Evolutionary conservation across 2,329 filamentous ascomycete species (phyloP).

Genomic region (Xylariomycetidae sp.): DNA sequence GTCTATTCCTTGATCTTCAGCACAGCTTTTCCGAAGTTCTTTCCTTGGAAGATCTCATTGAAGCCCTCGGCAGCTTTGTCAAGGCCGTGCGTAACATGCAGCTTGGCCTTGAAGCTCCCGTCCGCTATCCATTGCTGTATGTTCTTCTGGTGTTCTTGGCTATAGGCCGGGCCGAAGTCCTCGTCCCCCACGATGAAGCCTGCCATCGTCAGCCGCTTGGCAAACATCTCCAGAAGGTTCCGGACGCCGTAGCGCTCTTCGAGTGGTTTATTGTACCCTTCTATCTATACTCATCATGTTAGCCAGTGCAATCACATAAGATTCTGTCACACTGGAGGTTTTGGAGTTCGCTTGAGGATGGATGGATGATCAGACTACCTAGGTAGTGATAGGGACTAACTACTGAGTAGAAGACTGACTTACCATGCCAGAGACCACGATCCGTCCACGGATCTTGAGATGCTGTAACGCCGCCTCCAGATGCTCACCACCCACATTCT

Average conservation of each 20-base stretch:
- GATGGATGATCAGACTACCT: too few species aligned
- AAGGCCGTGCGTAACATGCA: slow-evolving; percentile 68
- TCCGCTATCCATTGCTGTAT: slow-evolving; percentile 73
- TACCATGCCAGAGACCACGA: slow-evolving; percentile 62
- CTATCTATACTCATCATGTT: too few species aligned
- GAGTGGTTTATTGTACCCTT: slow-evolving; percentile 62
- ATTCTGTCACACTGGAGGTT: too few species aligned
- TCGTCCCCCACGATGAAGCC: slow-evolving; percentile 71
- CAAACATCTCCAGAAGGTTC: slow-evolving; percentile 60
- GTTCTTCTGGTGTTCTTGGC: slow-evolving; percentile 68
- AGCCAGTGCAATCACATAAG: too few species aligned
- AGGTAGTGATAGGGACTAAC: too few species aligned
- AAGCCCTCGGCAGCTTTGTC: slow-evolving; percentile 72
- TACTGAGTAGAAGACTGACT: too few species aligned
- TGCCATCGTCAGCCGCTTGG: slow-evolving; percentile 66
- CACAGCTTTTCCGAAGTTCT: slow-evolving; percentile 87
- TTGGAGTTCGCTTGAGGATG: too few species aligned
- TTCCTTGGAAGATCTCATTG: slow-evolving; percentile 68
- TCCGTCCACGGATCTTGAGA: slow-evolving; percentile 61
- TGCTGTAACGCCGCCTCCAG: slow-evolving; percentile 55
- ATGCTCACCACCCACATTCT: slow-evolving; percentile 74
- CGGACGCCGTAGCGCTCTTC: slow-evolving; percentile 60
- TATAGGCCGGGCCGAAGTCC: slow-evolving; percentile 63
- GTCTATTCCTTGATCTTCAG: too few species aligned
- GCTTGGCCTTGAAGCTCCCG: slow-evolving; percentile 67